Base-by-base conservation (phyloP, 78 protist genomes). In the Bigelowiella natans region DNA sequence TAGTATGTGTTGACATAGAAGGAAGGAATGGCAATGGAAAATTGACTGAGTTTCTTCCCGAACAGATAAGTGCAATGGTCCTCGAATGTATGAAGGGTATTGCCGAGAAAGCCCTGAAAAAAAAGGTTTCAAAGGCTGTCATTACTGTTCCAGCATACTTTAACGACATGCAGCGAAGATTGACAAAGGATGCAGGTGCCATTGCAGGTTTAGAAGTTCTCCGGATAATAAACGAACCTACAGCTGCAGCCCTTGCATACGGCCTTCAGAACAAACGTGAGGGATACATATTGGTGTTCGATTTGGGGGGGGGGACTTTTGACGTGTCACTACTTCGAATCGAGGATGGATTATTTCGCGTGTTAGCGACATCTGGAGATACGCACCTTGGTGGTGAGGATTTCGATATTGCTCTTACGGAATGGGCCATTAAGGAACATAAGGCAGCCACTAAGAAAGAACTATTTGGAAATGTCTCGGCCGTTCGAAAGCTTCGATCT, bases 211-310 rank as follows among this genome's bases (percentile, higher is more conserved):
- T 94, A 31, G 89, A 90, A 38, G 94, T 94, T 28, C 39, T 93
- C 31, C 96, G 99, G 11, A 96, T 98, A 84, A 94, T 99, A 93
- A 99, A 99, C 96, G 99, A 99, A 95, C 99, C 99, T n/a, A 99
- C 99, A 0, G 99, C 99, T 1, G 99, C 99, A 0, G 96, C 98
- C 36, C 92, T 98, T 36, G 98, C 99, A 29, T 98, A 96, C 83
- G 99, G 99, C 36, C 84, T 96, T 84, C 95, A 94, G 90, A 88
- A 11, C 37, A 51, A 85, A 36, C 7, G 36, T 1, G 94, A 88
- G 86, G 85, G 88, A 63, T 85, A 92, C 92, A 89, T 97, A 37
- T 94, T 98, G n/a, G 99, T 99, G 38, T 98, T 95, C 93, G 99
- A 99, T 86, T 93, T 99, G 11, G 99, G 99, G 36, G 99, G 99